These are phyloP conservation scores for Clonostachys rhizophaga DNA, from an alignment of 2,329 filamentous ascomycete genomes.

Conservation along the genomic window DNA sequence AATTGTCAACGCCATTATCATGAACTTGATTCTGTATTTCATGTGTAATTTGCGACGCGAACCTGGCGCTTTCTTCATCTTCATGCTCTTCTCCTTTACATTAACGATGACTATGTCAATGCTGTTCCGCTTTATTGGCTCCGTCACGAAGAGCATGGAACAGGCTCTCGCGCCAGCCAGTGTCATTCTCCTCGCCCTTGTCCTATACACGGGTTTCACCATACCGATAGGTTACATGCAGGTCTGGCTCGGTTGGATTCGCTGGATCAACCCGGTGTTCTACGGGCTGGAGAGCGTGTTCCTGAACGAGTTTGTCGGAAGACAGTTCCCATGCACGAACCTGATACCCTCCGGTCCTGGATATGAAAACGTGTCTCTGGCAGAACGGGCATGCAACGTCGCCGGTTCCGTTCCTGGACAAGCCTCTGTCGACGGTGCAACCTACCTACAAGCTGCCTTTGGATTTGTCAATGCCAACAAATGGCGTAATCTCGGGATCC, in stretches of 20 bases:
- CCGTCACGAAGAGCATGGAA: conserved; percentile 47
- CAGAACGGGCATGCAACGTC: conserved; percentile 37
- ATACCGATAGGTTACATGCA: conserved; percentile 43
- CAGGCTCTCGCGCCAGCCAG: conserved; percentile 37
- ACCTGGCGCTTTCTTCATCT: conserved; percentile 41
- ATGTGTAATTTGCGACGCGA: conserved; percentile 39
- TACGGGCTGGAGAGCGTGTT: conserved; percentile 64
- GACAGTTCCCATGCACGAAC: conserved; percentile 15
- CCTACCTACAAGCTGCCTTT: conserved; percentile 40
- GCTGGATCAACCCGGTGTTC: conserved; percentile 59
- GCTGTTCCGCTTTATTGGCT: conserved; percentile 41
- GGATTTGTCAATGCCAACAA: conserved; percentile 40
- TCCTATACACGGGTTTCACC: conserved; percentile 44
- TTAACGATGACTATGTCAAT: conserved; percentile 60
- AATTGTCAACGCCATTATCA: conserved; percentile 28
- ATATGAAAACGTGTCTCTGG: conserved; percentile 15
- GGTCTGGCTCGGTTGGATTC: conserved; percentile 65
- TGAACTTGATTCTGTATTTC: conserved; percentile 42
- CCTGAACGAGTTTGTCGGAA: conserved; percentile 57
- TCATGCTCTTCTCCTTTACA: conserved; percentile 38
- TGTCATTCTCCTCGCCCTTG: conserved; percentile 24
- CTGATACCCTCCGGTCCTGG: conserved; percentile 11
- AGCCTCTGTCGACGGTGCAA: conserved; percentile 35
- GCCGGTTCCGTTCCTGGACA: conserved; percentile 42
- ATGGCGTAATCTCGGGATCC: conserved; percentile 54